Evolutionary conservation across 129 eudicot genomes (phyloP), one percentile per base, ranked within the genome.

Genomic region (Lonicera japonica): DNA sequence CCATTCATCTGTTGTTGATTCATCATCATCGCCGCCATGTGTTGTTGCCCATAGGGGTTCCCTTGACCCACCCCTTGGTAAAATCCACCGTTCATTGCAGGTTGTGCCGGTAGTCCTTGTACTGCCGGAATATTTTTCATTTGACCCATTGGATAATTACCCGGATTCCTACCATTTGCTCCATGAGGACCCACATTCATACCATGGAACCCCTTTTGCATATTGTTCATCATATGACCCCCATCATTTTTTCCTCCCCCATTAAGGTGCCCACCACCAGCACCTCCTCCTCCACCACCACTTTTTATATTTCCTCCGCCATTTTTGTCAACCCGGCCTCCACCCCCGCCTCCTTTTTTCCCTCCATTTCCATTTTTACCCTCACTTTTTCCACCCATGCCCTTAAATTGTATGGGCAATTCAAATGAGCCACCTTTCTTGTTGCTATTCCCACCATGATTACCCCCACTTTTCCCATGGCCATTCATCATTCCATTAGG

Each of bases 21-120:
- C 92, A 86, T 86, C 97, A 83, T 83, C 97, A 90, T 90, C 0
- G 94, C 92, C 25, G 85, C 89, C 95, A 81, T 79, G 70, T 90
- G 78, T 20, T 86, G 97, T 8, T 71, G 69, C 61, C 24, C 81
- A 59, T 71, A 80, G 20, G 81, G 77, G 70, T 80, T 80, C 57
- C 71, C 84, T 14, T 80, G 84, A 25, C 84, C 84, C 86, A 75
- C 68, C 46, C 85, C 90, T 23, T 63, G 83, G 20, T 20, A 67
- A 43, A 61, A 64, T 0, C 78, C 78, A 11, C 77, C 80, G 14
- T 63, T 51, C 57, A 70, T 63, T 0, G 61, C 57, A 29, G 36
- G 36, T 29, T 29, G 69, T 21, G 78, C 79, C n/a, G 84, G 78
- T 11, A 80, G 43, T 19, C 84, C 87, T 62, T 73, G 86, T 12